These are phyloP conservation scores for Silene uniflora DNA, from an alignment of 148 eudicot genomes.

Conservation along the genomic window DNA sequence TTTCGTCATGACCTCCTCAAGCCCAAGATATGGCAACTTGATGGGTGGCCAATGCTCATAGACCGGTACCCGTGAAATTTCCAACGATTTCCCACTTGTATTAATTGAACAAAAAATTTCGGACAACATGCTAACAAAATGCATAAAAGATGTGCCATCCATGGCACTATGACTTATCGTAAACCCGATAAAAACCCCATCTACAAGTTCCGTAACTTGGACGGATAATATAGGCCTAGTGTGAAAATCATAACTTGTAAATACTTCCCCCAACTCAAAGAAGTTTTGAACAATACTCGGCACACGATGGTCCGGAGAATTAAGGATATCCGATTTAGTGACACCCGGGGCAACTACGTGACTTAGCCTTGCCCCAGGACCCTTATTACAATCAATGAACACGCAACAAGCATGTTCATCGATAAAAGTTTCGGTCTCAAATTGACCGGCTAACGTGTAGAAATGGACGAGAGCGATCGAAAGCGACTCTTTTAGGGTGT, in stretches of 20 bases:
- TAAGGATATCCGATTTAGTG: slow-evolving; percentile 23
- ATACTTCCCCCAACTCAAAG: slow-evolving; percentile 26
- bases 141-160: slow-evolving; percentile 12
- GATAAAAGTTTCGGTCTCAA: background rate
- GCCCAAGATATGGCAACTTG: slow-evolving; percentile 13
- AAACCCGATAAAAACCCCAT: slow-evolving; percentile 20
- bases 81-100: no score
- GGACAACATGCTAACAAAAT: slow-evolving; percentile 12
- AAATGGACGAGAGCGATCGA: slow-evolving; percentile 13
- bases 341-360: slow-evolving; percentile 32
- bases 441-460: slow-evolving; percentile 17
- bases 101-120: background rate
- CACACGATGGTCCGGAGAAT: slow-evolving; percentile 8
- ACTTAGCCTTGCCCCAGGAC: slow-evolving; percentile 40
- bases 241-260: slow-evolving; percentile 37
- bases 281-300: slow-evolving; percentile 5
- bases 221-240: slow-evolving; percentile 37
- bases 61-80: background rate
- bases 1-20: no score
- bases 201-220: slow-evolving; percentile 27
- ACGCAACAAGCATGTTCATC: slow-evolving; percentile 4
- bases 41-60: background rate
- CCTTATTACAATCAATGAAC: slow-evolving; percentile 33
- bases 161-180: slow-evolving; percentile 8
- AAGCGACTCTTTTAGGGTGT: slow-evolving; percentile 15